Evolutionary conservation across 305 asterid species (phyloP).

Genomic region (Fraxinus latifolia): DNA sequence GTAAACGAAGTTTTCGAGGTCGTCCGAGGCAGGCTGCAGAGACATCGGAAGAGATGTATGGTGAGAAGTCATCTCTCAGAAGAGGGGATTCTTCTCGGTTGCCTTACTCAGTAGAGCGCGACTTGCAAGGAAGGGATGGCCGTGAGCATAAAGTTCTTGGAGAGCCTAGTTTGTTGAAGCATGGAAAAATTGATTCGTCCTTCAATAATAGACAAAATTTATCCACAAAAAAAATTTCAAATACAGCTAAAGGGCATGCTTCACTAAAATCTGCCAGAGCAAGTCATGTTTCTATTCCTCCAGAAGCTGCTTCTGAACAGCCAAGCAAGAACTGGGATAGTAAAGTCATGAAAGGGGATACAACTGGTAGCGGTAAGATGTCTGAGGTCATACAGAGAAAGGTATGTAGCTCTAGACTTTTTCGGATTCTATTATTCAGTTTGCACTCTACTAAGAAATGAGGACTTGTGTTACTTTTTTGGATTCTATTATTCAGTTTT

Average conservation of each 20-base stretch:
- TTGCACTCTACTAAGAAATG: not conserved
- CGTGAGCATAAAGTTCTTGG: constrained; percentile 47
- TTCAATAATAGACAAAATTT: constrained; percentile 52
- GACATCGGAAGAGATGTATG: constrained; percentile 55
- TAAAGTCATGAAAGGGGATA: constrained; percentile 54
- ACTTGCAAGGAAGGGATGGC: constrained; percentile 53
- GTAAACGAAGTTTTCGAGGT: constrained; percentile 87
- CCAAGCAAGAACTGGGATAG: constrained; percentile 51
- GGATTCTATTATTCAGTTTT: too few relatives aligned
- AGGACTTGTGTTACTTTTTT: not conserved
- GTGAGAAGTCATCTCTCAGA: constrained; percentile 58
- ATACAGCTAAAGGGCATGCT: constrained; percentile 42
- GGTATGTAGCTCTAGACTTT: constrained; percentile 47
- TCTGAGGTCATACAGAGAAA: constrained; percentile 72
- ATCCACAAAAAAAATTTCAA: constrained; percentile 46
- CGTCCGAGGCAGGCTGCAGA: constrained; percentile 71
- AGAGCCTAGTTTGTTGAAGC: constrained; percentile 48
- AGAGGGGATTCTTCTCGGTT: constrained; percentile 58
- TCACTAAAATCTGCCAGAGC: constrained; percentile 56
- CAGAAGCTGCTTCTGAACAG: constrained; percentile 57
- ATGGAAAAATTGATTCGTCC: constrained; percentile 49
- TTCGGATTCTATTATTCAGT: not conserved
- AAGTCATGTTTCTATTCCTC: constrained; percentile 35
- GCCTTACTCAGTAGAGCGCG: constrained; percentile 60
- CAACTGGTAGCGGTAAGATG: constrained; percentile 61